A percentile compares a stretch with the other conserved stretches of the same genome.
Conservation (phyloP, 83 land plant genomes). For the Diphasiastrum complanatum region DNA sequence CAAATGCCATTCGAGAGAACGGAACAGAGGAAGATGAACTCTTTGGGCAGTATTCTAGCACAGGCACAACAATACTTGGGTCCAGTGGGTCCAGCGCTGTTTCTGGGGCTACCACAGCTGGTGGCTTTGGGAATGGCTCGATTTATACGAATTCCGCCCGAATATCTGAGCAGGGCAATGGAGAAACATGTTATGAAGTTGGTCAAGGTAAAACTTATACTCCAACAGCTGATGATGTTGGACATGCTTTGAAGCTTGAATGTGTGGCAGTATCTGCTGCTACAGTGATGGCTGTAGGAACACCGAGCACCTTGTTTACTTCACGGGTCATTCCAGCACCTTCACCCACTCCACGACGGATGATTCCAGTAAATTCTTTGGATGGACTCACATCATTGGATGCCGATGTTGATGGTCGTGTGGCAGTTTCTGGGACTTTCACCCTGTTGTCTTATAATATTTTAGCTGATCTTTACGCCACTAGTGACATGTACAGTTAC, state of each 20-base stretch:
- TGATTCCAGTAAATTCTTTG: conserved; percentile 57
- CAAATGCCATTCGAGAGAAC: conserved; percentile 68
- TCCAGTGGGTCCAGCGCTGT: conserved; percentile 39
- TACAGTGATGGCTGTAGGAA: conserved; percentile 58
- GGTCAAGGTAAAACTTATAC: conserved; percentile 84
- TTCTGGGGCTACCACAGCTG: conserved; percentile 21
- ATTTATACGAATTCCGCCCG: conserved; percentile 42
- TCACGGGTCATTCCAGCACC: conserved; percentile 96
- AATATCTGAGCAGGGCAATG: conserved; percentile 49
- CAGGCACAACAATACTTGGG: conserved; percentile 35
- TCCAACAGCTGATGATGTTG: conserved; percentile 87
- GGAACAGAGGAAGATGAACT: conserved; percentile 85
- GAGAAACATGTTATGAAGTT: conserved; percentile 95
- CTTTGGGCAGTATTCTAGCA: conserved; percentile 48
- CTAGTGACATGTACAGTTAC: conserved; percentile 59
- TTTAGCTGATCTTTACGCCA: conserved; percentile 66
- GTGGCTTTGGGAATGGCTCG: conserved; percentile 60
- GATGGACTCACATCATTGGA: conserved; percentile 54
- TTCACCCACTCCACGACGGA: conserved; percentile 74
- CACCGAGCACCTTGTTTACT: conserved; percentile 43
- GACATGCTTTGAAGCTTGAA: conserved; percentile 84
- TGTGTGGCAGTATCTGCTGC: conserved; percentile 67
- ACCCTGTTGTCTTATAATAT: conserved; percentile 81
- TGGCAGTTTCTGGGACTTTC: conserved; percentile 51
- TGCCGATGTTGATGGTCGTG: conserved; percentile 50